These are phyloP conservation scores for Scutellaria minor DNA, from an alignment of 257 asterid genomes.

Conservation along the genomic window DNA sequence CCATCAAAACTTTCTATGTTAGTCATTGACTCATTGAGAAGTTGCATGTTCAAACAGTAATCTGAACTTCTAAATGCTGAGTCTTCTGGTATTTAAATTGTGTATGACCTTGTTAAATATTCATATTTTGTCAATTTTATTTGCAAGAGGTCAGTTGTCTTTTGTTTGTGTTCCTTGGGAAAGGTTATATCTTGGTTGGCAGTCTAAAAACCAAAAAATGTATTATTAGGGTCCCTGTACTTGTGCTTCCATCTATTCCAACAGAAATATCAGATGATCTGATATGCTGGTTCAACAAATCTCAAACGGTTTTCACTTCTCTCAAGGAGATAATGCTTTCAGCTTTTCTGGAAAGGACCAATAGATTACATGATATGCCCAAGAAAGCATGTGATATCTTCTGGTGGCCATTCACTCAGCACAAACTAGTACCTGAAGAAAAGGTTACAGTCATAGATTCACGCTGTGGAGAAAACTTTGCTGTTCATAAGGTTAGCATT, in stretches of 20 bases:
- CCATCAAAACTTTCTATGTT: constrained; percentile 13
- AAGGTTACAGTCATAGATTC: constrained; percentile 93
- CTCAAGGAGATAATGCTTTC: constrained; percentile 82
- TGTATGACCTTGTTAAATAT: neutral
- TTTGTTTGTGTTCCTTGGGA: constrained; percentile 15
- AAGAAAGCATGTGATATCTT: constrained; percentile 69
- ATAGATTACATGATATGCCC: constrained; percentile 73
- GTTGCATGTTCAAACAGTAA: constrained; percentile 22
- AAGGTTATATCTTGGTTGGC: neutral
- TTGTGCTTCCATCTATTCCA: constrained; percentile 87
- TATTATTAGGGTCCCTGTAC: constrained; percentile 75
- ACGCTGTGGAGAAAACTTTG: constrained; percentile 94
- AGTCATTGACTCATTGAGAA: constrained; percentile 27
- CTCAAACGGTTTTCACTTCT: constrained; percentile 65
- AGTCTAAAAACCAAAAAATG: neutral
- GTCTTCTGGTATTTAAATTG: constrained; percentile 5
- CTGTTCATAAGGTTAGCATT: constrained; percentile 75
- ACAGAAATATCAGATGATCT: constrained; percentile 78
- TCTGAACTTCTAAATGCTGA: constrained; percentile 18
- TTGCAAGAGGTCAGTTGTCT: neutral
- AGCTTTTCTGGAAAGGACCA: constrained; percentile 56
- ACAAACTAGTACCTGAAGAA: constrained; percentile 77
- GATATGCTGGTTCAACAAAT: constrained; percentile 76
- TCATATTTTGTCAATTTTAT: constrained; percentile 2
- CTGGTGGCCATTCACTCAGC: constrained; percentile 99